Base-by-base conservation (phyloP, 202 grass and related monocot species). In the Brachypodium distachyon region DNA sequence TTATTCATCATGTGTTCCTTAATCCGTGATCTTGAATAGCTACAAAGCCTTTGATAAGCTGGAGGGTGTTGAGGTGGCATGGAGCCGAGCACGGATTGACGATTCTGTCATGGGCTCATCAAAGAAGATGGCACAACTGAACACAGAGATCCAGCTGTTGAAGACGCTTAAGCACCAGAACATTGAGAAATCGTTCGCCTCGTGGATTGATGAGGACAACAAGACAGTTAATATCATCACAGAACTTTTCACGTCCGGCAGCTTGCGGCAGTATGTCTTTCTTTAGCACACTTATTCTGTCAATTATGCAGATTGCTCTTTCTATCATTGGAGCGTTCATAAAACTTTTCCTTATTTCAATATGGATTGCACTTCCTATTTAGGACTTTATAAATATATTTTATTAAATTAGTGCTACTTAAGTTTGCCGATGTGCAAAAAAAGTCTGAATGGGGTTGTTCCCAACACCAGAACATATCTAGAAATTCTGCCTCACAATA, bases 21-120 rank as follows among this genome's bases (percentile, higher is more conserved):
- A 61, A 82, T 62, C 4, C 4, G 53, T 70, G 52, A 48, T 73
- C 3, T 46, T 70, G 29, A 67, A 82, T 70, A 92, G 90, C 61
- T 92, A 89, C 48, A 89, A 84, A 72, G 90, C 83, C 69, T 92
- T 89, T 13, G 86, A 92, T 77, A 79, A 74, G 61, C 47, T 86
- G 75, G 83, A 86, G 57, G 90, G 86, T 28, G 87, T 84, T 34
- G 86, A 89, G 71, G 90, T 92, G 13, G 90, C 90, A 44, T 92
- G 90, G 90, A 84, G 81, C 67, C 83, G 86, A 54, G 38, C 87
- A 26, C 64, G 37, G 59, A 86, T 92, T 31, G 77, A 86, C 16
- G 76, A 84, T 40, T 77, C 78, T 26, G 72, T 86, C 72, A 62
- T 79, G 81, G 80, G 72, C 8, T 89, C 77, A 40, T 56, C 83